Evolutionary conservation across 768 basidiomycete species (phyloP).

Genomic region (Rhizopogon vesiculosus): DNA sequence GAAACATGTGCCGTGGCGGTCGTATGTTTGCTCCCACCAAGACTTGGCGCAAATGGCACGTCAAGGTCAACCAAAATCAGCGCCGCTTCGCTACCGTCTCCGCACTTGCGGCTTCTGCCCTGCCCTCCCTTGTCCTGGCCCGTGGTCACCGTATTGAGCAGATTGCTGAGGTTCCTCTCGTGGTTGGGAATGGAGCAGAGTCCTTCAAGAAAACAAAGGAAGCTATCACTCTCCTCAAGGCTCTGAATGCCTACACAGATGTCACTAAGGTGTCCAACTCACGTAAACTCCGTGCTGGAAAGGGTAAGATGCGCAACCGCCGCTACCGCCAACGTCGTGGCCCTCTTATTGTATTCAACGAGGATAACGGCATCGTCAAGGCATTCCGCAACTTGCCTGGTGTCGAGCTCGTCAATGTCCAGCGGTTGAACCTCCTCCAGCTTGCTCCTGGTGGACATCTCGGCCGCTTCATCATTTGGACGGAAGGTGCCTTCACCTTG

Average conservation of each 20-base stretch:
- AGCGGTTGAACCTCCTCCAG: conserved; percentile 93
- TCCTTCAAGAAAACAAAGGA: conserved; percentile 95
- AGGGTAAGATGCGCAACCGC: conserved; percentile 96
- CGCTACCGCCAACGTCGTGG: conserved; percentile 96
- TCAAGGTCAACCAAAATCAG: conserved; percentile 99
- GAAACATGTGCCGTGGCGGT: conserved; percentile 99
- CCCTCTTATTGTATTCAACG: conserved; percentile 94
- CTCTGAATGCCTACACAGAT: conserved; percentile 84
- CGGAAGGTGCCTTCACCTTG: conserved; percentile 85
- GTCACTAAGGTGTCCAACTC: conserved; percentile 97
- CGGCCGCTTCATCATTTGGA: conserved; percentile 99
- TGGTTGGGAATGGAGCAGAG: conserved; percentile 75
- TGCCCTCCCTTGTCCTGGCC: conserved; percentile 94
- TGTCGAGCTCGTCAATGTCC: conserved; percentile 94
- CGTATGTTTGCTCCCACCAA: conserved; percentile 99
- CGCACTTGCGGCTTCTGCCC: conserved; percentile 94
- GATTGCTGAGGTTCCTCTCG: conserved; percentile 94
- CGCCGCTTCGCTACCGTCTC: conserved; percentile 97
- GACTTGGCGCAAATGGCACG: conserved; percentile 99
- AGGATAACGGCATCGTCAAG: conserved; percentile 96
- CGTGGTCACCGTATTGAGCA: conserved; percentile 99
- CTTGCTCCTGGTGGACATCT: conserved; percentile 99
- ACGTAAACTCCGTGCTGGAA: conserved; percentile 93
- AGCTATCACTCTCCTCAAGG: conserved; percentile 90
- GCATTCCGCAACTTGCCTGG: conserved; percentile 99